Percentiles rank a stretch among this genome's conserved stretches.
phyloP scores from a whole-genome alignment of 805 yeast species.

The Kluyveromyces dobzhanskii region DNA sequence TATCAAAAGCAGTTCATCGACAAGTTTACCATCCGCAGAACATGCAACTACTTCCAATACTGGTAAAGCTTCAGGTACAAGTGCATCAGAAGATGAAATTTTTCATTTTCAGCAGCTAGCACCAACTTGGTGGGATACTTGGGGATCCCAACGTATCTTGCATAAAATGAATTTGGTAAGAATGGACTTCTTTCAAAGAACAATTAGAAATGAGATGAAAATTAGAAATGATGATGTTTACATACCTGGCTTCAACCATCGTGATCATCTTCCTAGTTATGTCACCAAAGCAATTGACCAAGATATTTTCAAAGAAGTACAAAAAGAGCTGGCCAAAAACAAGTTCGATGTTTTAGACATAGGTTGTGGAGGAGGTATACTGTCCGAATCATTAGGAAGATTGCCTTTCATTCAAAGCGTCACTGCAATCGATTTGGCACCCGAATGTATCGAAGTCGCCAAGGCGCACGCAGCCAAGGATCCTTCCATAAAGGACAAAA shows the following conservation, averaged over 20 bases:
- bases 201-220: slow-evolving; percentile 32
- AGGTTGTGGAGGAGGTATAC: slow-evolving; percentile 98
- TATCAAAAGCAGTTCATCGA: neutral
- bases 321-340: slow-evolving; percentile 19
- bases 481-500: slow-evolving; percentile 47
- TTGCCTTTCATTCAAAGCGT: slow-evolving; percentile 54
- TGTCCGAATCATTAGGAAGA: slow-evolving; percentile 82
- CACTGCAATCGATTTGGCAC: slow-evolving; percentile 77
- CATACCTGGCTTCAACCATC: slow-evolving; percentile 65
- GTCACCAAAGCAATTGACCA: slow-evolving; percentile 49
- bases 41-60: neutral
- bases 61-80: slow-evolving; percentile 6
- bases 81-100: slow-evolving; percentile 46
- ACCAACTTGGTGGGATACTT: slow-evolving; percentile 95
- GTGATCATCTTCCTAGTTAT: slow-evolving; percentile 54
- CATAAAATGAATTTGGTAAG: slow-evolving; percentile 91
- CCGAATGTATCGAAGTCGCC: slow-evolving; percentile 78
- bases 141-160: slow-evolving; percentile 86
- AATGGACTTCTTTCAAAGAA: slow-evolving; percentile 74
- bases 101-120: slow-evolving; percentile 82
- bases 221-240: slow-evolving; percentile 37
- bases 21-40: neutral
- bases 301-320: slow-evolving; percentile 34
- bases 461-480: slow-evolving; percentile 56
- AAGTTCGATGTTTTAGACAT: slow-evolving; percentile 63